Conservation (phyloP, 140 eudicot species). For the Erigeron philadelphicus region DNA sequence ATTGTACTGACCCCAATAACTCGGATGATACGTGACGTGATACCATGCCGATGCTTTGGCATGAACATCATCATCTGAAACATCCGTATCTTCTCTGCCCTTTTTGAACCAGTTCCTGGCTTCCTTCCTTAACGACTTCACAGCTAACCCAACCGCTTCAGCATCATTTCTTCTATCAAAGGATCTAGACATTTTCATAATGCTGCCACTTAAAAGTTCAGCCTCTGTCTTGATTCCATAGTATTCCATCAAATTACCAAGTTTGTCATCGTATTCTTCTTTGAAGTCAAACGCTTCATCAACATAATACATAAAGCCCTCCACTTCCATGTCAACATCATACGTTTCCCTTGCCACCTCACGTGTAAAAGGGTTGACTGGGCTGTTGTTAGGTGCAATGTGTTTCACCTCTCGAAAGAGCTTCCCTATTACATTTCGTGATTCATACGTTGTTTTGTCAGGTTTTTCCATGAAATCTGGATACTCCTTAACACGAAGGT, state of each 20-base stretch:
- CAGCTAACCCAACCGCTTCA: slow-evolving; percentile 64
- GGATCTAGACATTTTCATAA: slow-evolving; percentile 69
- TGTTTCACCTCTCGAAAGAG: slow-evolving; percentile 71
- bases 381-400: slow-evolving; percentile 43
- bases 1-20: slow-evolving; percentile 60
- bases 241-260: slow-evolving; percentile 81
- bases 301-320: slow-evolving; percentile 49
- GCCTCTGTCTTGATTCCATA: slow-evolving; percentile 87
- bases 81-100: slow-evolving; percentile 29
- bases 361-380: slow-evolving; percentile 44
- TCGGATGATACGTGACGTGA: slow-evolving; percentile 73
- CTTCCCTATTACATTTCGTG: slow-evolving; percentile 66
- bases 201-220: slow-evolving; percentile 72
- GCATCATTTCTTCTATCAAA: slow-evolving; percentile 80
- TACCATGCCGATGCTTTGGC: slow-evolving; percentile 98
- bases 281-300: slow-evolving; percentile 69
- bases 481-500: slow-evolving; percentile 57
- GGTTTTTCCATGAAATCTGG: slow-evolving; percentile 98
- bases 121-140: slow-evolving; percentile 71
- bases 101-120: slow-evolving; percentile 65
- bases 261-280: slow-evolving; percentile 51
- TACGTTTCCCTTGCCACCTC: slow-evolving; percentile 62
- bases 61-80: slow-evolving; percentile 30
- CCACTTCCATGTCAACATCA: slow-evolving; percentile 72
- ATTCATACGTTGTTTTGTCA: slow-evolving; percentile 71